These are phyloP conservation scores for Dittrichia graveolens DNA, from an alignment of 129 eudicot genomes.

Conservation along the genomic window DNA sequence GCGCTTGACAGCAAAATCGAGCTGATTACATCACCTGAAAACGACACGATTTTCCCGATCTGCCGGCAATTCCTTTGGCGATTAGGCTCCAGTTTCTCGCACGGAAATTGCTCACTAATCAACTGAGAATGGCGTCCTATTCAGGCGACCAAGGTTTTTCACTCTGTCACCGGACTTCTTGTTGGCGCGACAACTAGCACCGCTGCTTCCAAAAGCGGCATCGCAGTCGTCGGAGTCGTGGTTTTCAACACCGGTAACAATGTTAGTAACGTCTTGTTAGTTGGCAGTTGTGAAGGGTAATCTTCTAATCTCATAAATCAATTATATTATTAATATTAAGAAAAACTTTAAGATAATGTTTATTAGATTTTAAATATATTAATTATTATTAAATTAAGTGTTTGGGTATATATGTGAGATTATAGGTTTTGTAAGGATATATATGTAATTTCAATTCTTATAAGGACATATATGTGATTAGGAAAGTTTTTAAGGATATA, in stretches of 20 bases:
- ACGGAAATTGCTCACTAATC: constrained; percentile 56
- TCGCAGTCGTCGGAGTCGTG: constrained; percentile 26
- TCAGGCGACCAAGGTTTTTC: constrained; percentile 74
- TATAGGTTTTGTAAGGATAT: no score
- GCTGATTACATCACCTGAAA: constrained; percentile 78
- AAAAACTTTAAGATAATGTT: no score
- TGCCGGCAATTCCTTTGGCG: constrained; percentile 64
- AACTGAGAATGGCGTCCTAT: constrained; percentile 51
- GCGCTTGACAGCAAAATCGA: constrained; percentile 61
- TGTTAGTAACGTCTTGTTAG: constrained; percentile 29
- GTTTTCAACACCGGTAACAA: constrained; percentile 3
- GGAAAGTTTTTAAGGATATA: no score
- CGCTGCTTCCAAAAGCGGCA: not conserved
- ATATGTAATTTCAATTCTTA: no score
- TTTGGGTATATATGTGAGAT: no score
- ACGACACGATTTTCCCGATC: constrained; percentile 77
- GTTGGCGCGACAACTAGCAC: constrained; percentile 3
- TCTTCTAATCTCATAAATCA: no score
- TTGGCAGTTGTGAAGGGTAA: constrained; percentile 4
- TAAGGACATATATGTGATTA: no score
- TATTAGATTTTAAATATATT: no score
- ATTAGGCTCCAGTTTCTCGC: constrained; percentile 73
- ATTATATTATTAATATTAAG: no score
- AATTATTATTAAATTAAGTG: no score
- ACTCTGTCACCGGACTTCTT: constrained; percentile 38